Evolutionary conservation across 2,329 filamentous ascomycete species (phyloP).

Genomic region (Trichophyton equinum): DNA sequence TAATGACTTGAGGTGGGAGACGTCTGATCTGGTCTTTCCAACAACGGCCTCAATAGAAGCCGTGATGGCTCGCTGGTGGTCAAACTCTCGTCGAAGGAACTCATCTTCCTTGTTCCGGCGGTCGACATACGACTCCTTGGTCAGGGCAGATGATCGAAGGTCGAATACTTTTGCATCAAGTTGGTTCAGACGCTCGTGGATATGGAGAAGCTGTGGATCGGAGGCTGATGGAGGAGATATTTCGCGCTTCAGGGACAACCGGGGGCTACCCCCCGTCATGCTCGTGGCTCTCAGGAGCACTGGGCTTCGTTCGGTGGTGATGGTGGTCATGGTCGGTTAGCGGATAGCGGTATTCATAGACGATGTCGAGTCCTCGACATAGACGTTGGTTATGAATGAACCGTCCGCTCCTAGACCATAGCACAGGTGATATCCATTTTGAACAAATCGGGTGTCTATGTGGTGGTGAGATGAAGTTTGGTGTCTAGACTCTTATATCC

Average conservation of each 20-base stretch:
- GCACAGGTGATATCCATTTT: neutral
- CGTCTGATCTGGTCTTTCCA: constrained; percentile 12
- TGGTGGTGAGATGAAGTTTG: neutral
- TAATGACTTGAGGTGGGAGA: constrained; percentile 23
- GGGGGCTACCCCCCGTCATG: constrained; percentile 23
- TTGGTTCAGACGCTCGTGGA: constrained; percentile 29
- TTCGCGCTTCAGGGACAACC: constrained; percentile 25
- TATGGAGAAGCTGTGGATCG: constrained; percentile 25
- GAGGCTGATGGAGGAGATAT: constrained; percentile 22
- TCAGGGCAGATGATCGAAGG: constrained; percentile 27
- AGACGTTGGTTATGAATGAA: neutral
- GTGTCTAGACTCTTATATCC: neutral
- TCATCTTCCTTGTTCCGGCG: constrained; percentile 30
- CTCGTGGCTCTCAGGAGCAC: constrained; percentile 27
- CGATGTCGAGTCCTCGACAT: constrained; percentile 5
- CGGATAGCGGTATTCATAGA: neutral
- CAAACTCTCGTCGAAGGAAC: constrained; percentile 29
- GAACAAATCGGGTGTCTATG: neutral
- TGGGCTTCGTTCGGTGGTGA: constrained; percentile 24
- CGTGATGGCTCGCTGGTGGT: constrained; percentile 19
- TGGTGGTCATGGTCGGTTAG: constrained; percentile 10
- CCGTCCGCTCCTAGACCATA: constrained; percentile 2
- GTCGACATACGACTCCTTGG: constrained; percentile 29
- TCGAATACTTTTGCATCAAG: constrained; percentile 28
- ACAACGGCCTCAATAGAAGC: constrained; percentile 27